A percentile compares a stretch with the other conserved stretches of the same genome.
Evolutionary conservation across 1,284 basidiomycete genomes (phyloP).

Genomic region (Malassezia sp.): DNA sequence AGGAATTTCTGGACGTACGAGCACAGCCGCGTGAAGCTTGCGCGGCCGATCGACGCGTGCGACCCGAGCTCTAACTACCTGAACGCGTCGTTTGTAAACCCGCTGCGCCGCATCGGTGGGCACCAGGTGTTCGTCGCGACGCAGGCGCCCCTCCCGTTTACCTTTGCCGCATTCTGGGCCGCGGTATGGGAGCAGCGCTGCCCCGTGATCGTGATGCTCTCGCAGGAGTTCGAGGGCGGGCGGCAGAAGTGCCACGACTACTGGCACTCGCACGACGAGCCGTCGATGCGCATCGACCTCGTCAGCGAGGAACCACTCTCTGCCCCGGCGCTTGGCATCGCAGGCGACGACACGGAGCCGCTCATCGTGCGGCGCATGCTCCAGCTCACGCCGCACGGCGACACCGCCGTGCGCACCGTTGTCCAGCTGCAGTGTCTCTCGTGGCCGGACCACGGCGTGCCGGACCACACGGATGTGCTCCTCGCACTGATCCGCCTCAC

Average conservation of each 20-base stretch:
- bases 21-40: slow-evolving; percentile 52
- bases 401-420: slow-evolving; percentile 17
- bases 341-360: not conserved
- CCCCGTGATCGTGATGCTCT: slow-evolving; percentile 61
- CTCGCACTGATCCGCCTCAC: slow-evolving; percentile 31
- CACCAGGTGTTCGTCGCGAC: slow-evolving; percentile 75
- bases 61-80: slow-evolving; percentile 37
- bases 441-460: slow-evolving; percentile 45
- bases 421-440: slow-evolving; percentile 40
- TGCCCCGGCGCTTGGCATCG: not conserved
- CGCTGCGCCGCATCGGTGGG: slow-evolving; percentile 24
- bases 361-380: slow-evolving; percentile 29
- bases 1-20: slow-evolving; percentile 97
- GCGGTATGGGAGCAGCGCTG: slow-evolving; percentile 53
- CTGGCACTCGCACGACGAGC: slow-evolving; percentile 53
- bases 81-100: slow-evolving; percentile 39
- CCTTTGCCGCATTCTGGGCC: slow-evolving; percentile 87
- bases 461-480: slow-evolving; percentile 29
- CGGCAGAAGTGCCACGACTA: slow-evolving; percentile 83
- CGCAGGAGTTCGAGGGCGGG: slow-evolving; percentile 77
- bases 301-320: not conserved
- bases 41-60: slow-evolving; percentile 14
- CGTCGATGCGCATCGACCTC: too few species aligned
- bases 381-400: slow-evolving; percentile 16
- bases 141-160: slow-evolving; percentile 82